Conservation (phyloP, 768 basidiomycete species). For the Sarcodon aspratus region DNA sequence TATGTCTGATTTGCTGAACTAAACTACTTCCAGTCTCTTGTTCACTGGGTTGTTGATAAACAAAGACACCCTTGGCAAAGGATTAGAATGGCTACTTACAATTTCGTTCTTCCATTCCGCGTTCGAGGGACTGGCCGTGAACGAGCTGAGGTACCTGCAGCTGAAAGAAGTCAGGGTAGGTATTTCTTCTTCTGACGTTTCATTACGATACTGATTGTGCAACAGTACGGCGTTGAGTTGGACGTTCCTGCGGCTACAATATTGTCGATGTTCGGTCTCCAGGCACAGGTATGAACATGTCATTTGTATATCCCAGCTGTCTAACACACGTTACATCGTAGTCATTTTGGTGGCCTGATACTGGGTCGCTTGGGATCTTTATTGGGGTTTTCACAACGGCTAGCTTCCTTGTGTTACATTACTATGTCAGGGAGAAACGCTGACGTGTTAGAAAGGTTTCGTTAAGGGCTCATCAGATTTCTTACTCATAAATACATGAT, state of each 20-base stretch:
- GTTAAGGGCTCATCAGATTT: too few relatives aligned
- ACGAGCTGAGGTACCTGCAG: conserved; percentile 89
- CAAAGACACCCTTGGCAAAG: conserved; percentile 66
- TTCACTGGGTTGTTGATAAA: conserved; percentile 97
- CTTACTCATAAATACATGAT: too few relatives aligned
- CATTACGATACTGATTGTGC: not conserved
- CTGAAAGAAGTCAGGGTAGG: conserved; percentile 82
- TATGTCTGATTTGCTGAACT: not conserved
- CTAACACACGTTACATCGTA: conserved; percentile 11
- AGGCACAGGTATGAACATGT: conserved; percentile 56
- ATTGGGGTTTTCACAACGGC: conserved; percentile 68
- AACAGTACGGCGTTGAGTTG: conserved; percentile 89
- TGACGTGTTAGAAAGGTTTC: conserved; percentile 9
- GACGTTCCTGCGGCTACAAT: conserved; percentile 96
- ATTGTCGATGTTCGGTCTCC: conserved; percentile 86
- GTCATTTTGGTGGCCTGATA: conserved; percentile 99
- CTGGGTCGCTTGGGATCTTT: conserved; percentile 74
- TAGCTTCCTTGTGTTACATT: conserved; percentile 75
- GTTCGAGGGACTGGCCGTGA: conserved; percentile 95
- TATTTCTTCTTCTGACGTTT: not conserved
- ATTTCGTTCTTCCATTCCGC: conserved; percentile 98
- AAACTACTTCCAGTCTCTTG: conserved; percentile 46
- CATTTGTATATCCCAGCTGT: not conserved
- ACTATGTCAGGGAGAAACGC: conserved; percentile 78
- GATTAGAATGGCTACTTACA: conserved; percentile 79